These are phyloP conservation scores for Kodamaea fungicola DNA, from an alignment of 1,139 yeast genomes.

Conservation along the genomic window DNA sequence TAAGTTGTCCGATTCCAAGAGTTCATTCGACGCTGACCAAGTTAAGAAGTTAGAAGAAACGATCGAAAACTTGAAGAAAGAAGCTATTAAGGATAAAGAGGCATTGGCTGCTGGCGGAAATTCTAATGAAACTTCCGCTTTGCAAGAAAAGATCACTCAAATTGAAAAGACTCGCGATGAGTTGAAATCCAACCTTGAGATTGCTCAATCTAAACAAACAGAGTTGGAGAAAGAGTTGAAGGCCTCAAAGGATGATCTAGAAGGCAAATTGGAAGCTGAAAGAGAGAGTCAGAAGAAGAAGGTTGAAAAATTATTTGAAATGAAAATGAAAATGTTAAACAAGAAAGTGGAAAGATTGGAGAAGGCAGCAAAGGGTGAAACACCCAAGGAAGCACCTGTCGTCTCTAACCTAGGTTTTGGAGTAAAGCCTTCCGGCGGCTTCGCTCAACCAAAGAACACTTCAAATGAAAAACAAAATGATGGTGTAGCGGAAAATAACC, in stretches of 20 bases:
- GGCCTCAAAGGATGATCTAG: conserved; percentile 26
- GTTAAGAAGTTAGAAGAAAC: conserved; percentile 1
- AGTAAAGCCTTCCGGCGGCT: not conserved
- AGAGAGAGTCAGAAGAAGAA: conserved; percentile 27
- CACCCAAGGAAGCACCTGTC: not conserved
- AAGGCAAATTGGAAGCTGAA: conserved; percentile 29
- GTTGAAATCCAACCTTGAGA: not conserved
- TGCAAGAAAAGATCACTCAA: not conserved
- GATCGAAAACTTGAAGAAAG: conserved; percentile 3
- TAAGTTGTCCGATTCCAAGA: conserved; percentile 11
- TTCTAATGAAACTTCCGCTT: not conserved
- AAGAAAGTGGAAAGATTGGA: conserved; percentile 40
- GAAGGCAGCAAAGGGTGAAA: conserved; percentile 10
- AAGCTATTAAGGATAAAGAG: conserved; percentile 5
- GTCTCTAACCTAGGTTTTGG: not conserved
- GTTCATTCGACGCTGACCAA: conserved; percentile 1
- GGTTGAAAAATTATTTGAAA: conserved; percentile 39
- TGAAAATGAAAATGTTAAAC: conserved; percentile 41
- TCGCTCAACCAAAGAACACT: not conserved
- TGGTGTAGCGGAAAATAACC: conserved; percentile 3
- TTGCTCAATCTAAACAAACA: conserved; percentile 5
- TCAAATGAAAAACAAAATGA: no score
- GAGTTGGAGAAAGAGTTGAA: conserved; percentile 11
- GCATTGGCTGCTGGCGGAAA: conserved; percentile 1
- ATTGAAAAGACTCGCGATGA: not conserved